Evolutionary conservation across 345 rosid genomes (phyloP).

Genomic region (Populus alba): DNA sequence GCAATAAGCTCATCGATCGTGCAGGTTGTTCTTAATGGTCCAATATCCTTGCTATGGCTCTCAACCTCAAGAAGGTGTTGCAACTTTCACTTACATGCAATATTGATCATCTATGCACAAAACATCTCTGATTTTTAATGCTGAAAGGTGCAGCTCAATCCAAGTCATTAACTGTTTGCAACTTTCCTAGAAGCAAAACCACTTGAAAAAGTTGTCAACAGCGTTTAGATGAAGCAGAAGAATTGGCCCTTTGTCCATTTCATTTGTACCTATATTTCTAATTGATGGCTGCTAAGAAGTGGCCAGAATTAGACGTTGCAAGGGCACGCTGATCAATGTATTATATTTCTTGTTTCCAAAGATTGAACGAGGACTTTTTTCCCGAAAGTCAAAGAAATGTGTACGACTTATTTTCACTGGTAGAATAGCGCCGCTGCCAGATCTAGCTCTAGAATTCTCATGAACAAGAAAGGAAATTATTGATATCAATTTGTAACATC

Average conservation of each 20-base stretch:
- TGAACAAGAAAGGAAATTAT: background rate
- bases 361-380: background rate
- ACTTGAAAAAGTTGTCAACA: background rate
- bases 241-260: background rate
- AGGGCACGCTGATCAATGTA: background rate
- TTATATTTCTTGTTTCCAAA: background rate
- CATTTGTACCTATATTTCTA: background rate
- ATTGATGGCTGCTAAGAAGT: no score
- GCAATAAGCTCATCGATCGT: slow-evolving; percentile 8
- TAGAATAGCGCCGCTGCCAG: background rate
- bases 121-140: background rate
- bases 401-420: slow-evolving; percentile 4
- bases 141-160: background rate
- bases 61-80: slow-evolving; percentile 8
- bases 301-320: background rate
- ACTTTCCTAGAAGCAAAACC: background rate
- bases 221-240: background rate
- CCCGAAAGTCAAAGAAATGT: slow-evolving; percentile 16
- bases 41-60: slow-evolving; percentile 20
- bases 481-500: background rate
- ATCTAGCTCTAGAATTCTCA: background rate
- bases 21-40: slow-evolving; percentile 19
- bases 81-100: slow-evolving; percentile 15
- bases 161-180: background rate
- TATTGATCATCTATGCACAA: background rate